phyloP scores from a whole-genome alignment of 73 alveolate genomes.

The Paramecium bursaria region DNA sequence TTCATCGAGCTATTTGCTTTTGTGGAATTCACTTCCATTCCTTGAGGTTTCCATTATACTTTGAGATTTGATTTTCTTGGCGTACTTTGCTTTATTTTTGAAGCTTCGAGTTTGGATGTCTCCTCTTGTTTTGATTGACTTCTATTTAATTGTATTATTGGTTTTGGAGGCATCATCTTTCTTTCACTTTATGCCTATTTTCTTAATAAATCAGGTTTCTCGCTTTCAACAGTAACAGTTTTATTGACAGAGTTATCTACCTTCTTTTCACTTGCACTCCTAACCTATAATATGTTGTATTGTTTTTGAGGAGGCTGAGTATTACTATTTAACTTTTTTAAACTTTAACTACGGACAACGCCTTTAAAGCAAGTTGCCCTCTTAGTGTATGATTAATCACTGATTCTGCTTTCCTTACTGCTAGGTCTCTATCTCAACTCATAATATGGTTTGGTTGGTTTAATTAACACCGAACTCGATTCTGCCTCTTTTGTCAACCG shows the following conservation, averaged over 20 bases:
- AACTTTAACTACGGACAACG: slow-evolving; percentile 42
- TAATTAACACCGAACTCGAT: neutral
- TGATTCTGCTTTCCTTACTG: slow-evolving; percentile 41
- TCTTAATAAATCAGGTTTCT: neutral
- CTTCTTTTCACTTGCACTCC: slow-evolving; percentile 53
- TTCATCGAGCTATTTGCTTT: slow-evolving; percentile 17
- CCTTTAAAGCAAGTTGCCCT: slow-evolving; percentile 47
- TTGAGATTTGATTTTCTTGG: slow-evolving; percentile 37
- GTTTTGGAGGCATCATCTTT: slow-evolving; percentile 43
- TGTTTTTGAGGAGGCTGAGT: neutral
- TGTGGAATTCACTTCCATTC: slow-evolving; percentile 29
- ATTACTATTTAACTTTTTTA: slow-evolving; percentile 31
- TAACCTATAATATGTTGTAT: slow-evolving; percentile 1
- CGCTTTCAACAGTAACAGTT: slow-evolving; percentile 21
- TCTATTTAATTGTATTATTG: slow-evolving; percentile 38
- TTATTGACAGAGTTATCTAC: slow-evolving; percentile 40
- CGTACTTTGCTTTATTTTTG: neutral
- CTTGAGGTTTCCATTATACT: slow-evolving; percentile 16
- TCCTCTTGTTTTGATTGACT: slow-evolving; percentile 57
- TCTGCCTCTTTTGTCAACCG: slow-evolving; percentile 48
- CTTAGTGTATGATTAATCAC: slow-evolving; percentile 28
- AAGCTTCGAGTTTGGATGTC: slow-evolving; percentile 39
- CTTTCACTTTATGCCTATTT: slow-evolving; percentile 34
- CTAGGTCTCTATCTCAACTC: slow-evolving; percentile 51
- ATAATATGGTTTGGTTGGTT: slow-evolving; percentile 33